A percentile compares a stretch with the other conserved stretches of the same genome.
These are phyloP conservation scores for Orobanche coerulescens DNA, from an alignment of 257 asterid species.

Conservation along the genomic window DNA sequence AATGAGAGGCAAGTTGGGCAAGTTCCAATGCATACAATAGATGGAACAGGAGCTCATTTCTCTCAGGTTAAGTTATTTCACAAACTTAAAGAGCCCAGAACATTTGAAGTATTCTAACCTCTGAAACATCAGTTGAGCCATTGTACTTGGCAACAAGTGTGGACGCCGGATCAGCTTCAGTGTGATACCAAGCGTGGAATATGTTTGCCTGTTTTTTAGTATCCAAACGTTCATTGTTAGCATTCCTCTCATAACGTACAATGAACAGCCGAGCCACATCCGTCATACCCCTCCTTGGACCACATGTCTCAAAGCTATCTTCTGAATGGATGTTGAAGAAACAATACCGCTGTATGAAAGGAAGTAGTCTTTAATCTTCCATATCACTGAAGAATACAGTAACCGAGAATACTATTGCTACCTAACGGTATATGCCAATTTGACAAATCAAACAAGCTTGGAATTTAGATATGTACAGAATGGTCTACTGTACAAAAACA, in stretches of 20 bases:
- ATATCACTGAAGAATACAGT: not conserved
- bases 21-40: no score
- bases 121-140: conserved; percentile 63
- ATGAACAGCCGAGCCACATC: conserved; percentile 64
- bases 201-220: conserved; percentile 37
- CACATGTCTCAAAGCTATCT: conserved; percentile 83
- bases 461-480: not conserved
- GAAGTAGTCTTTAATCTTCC: conserved; percentile 9
- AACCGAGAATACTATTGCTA: not conserved
- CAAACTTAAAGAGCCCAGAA: conserved; percentile 3
- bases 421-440: not conserved
- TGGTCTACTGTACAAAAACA: not conserved
- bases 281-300: conserved; percentile 62
- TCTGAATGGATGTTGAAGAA: conserved; percentile 86
- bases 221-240: conserved; percentile 28
- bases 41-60: no score
- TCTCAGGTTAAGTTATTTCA: not conserved
- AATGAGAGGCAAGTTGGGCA: no score
- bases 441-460: not conserved
- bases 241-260: conserved; percentile 73
- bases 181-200: conserved; percentile 47
- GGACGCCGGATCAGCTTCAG: conserved; percentile 76
- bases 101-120: conserved; percentile 37
- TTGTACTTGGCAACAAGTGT: conserved; percentile 88
- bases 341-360: conserved; percentile 65